phyloP scores from a whole-genome alignment of 2,329 filamentous ascomycete genomes.

The Colletotrichum caudatum region DNA sequence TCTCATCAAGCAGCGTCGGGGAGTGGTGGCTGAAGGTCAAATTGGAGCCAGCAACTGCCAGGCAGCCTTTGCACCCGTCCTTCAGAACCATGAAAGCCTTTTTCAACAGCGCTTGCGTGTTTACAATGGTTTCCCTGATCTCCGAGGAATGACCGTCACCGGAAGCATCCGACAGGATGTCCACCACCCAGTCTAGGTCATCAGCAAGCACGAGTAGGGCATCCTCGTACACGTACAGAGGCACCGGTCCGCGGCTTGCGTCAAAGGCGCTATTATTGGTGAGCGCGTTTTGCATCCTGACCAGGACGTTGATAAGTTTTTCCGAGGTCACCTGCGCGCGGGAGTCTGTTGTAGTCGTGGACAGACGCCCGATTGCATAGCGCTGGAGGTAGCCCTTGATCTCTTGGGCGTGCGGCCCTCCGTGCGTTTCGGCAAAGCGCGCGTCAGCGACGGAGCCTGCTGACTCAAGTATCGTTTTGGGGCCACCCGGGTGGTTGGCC shows the following conservation, averaged over 20 bases:
- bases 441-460: conserved; percentile 34
- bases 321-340: not conserved
- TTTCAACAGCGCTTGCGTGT: conserved; percentile 21
- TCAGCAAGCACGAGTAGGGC: conserved; percentile 32
- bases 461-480: conserved; percentile 36
- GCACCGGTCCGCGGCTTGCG: conserved; percentile 24
- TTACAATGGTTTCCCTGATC: not conserved
- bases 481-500: conserved; percentile 88
- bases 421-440: conserved; percentile 31
- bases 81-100: conserved; percentile 19
- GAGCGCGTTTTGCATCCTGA: conserved; percentile 33
- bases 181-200: conserved; percentile 3
- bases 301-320: conserved; percentile 12
- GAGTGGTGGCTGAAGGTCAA: not conserved
- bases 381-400: conserved; percentile 31
- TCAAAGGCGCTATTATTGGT: conserved; percentile 35
- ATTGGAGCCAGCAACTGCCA: conserved; percentile 4
- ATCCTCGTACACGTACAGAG: conserved; percentile 34
- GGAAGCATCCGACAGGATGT: conserved; percentile 6
- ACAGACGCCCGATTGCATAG: conserved; percentile 25
- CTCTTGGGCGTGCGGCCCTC: conserved; percentile 32
- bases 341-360: not conserved
- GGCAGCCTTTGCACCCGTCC: conserved; percentile 19
- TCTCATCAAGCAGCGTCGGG: conserved; percentile 14
- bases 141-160: not conserved